Conservation (phyloP, 768 basidiomycete species). For the Mrakia gelida region DNA sequence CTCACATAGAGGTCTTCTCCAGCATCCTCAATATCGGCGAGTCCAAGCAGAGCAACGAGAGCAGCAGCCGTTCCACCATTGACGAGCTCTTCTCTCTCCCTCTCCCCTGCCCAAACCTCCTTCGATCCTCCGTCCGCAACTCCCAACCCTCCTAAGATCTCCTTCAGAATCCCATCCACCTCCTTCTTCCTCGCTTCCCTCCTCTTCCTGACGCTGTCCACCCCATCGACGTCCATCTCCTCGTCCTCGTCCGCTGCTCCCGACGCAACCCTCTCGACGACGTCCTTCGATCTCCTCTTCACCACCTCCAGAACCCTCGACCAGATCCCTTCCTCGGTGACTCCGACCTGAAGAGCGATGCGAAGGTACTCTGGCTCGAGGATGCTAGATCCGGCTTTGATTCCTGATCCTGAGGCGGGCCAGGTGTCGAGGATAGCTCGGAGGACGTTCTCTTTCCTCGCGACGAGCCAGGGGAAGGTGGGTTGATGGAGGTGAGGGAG, state of each 20-base stretch:
- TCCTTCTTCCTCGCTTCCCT: neutral
- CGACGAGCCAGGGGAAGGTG: constrained; percentile 10
- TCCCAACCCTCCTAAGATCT: neutral
- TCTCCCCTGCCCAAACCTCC: neutral
- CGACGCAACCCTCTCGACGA: neutral
- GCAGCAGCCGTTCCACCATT: constrained; percentile 10
- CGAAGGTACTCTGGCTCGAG: constrained; percentile 16
- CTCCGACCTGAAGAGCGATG: neutral
- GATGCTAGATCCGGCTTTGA: neutral
- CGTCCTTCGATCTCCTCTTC: constrained; percentile 17
- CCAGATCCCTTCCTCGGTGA: constrained; percentile 14
- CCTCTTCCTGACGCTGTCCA: neutral
- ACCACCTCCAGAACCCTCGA: constrained; percentile 1
- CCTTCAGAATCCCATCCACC: neutral
- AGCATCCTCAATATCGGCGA: neutral
- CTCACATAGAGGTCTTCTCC: constrained; percentile 13
- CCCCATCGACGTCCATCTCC: constrained; percentile 4
- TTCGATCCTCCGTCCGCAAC: no score
- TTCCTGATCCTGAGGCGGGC: neutral
- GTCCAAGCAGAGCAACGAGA: neutral
- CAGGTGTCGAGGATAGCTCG: constrained; percentile 22
- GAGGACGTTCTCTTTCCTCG: neutral
- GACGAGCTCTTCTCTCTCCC: constrained; percentile 5
- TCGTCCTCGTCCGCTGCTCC: neutral
- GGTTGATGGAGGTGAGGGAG: constrained; percentile 4